Evolutionary conservation across 1,284 basidiomycete genomes (phyloP).

Genomic region (Psilocybe mexicana): DNA sequence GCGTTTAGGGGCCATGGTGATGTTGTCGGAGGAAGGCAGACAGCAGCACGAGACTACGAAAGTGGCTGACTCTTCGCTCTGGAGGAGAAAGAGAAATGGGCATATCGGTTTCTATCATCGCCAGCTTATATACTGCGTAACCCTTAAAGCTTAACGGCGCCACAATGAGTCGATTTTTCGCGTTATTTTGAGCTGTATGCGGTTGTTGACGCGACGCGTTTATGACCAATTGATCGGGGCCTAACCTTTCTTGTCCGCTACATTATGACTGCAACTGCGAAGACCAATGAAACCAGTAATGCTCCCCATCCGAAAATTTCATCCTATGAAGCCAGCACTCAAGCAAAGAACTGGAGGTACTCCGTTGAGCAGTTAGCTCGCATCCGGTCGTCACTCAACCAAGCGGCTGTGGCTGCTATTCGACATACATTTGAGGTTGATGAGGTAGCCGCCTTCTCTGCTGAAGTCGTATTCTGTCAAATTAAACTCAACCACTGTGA

Average conservation of each 20-base stretch:
- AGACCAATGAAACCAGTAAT: neutral
- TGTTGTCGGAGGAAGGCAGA: neutral
- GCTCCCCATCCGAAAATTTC: slow-evolving; percentile 18
- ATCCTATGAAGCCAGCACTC: slow-evolving; percentile 82
- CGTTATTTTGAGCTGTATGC: slow-evolving; percentile 12
- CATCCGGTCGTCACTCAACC: slow-evolving; percentile 68
- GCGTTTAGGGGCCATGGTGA: slow-evolving; percentile 29
- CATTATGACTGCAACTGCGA: slow-evolving; percentile 6
- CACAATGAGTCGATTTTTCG: neutral
- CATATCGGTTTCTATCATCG: neutral
- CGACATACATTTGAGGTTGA: slow-evolving; percentile 77
- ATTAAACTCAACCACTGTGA: neutral
- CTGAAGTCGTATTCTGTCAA: neutral
- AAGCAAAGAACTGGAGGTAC: slow-evolving; percentile 88
- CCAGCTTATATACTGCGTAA: slow-evolving; percentile 5
- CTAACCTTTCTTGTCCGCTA: neutral
- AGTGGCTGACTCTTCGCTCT: neutral
- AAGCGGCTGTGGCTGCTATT: slow-evolving; percentile 74
- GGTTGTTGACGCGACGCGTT: slow-evolving; percentile 16
- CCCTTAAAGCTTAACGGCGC: neutral
- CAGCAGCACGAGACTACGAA: neutral
- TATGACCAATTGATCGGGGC: neutral
- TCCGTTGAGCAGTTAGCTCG: slow-evolving; percentile 63
- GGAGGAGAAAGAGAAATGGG: neutral
- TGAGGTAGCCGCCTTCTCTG: slow-evolving; percentile 51